Conservation (phyloP, 306 rosid genomes). For the Quercus mongolica region DNA sequence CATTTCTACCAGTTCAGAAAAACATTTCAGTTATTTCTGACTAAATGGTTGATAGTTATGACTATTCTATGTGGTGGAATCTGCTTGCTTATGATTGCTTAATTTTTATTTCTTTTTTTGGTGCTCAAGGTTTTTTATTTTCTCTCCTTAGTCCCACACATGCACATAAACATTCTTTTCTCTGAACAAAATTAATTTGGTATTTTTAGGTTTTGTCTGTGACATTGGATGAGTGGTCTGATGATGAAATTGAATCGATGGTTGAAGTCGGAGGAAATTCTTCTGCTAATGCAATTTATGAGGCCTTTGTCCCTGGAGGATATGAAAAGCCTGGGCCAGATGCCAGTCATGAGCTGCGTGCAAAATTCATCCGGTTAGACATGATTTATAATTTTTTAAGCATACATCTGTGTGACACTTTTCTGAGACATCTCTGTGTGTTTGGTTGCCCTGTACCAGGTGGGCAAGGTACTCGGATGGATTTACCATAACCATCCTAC, state of each 20-base stretch:
- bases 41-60: background rate
- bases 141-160: background rate
- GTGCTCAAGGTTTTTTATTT: background rate
- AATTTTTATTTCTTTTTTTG: background rate
- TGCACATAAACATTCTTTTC: background rate
- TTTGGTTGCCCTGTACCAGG: conserved; percentile 5
- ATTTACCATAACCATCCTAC: background rate
- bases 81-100: background rate
- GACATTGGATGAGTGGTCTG: conserved; percentile 95
- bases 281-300: conserved; percentile 89
- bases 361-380: conserved; percentile 78
- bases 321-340: conserved; percentile 69
- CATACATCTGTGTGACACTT: conserved; percentile 20
- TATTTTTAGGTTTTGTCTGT: conserved; percentile 79
- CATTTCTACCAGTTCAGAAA: background rate
- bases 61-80: background rate
- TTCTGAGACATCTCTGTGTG: conserved; percentile 18
- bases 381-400: conserved; percentile 9
- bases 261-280: conserved; percentile 93
- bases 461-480: background rate
- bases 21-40: background rate
- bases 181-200: conserved; percentile 21
- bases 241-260: conserved; percentile 91
- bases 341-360: conserved; percentile 71
- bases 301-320: conserved; percentile 87